Conservation (phyloP, 2,329 filamentous ascomycete genomes). For the Fusarium duplospermum region DNA sequence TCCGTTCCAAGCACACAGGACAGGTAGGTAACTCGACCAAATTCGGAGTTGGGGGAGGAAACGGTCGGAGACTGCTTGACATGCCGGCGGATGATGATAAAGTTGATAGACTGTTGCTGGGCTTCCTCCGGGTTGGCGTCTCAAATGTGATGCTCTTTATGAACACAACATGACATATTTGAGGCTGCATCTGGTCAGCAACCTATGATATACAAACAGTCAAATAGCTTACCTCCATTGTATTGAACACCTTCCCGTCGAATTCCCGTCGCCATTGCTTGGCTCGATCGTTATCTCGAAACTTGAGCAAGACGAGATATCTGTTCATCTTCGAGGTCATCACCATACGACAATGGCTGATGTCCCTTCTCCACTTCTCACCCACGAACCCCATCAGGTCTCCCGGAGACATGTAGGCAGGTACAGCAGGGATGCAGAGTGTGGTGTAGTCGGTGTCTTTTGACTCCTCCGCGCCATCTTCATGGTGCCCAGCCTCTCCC, state of each 20-base stretch:
- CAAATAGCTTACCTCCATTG: conserved; percentile 75
- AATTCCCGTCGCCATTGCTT: conserved; percentile 85
- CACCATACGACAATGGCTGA: conserved; percentile 95
- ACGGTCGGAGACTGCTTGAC: conserved; percentile 65
- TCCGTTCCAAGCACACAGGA: conserved; percentile 94
- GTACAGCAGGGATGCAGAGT: conserved; percentile 92
- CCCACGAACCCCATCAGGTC: conserved; percentile 94
- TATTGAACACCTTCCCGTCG: conserved; percentile 94
- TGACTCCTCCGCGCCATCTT: conserved; percentile 40
- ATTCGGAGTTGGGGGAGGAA: conserved; percentile 78
- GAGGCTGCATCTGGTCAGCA: conserved; percentile 66
- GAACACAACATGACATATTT: conserved; percentile 95
- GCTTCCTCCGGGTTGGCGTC: conserved; percentile 62
- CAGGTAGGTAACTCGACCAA: conserved; percentile 94
- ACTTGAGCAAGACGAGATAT: conserved; percentile 97
- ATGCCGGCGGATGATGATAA: conserved; percentile 57
- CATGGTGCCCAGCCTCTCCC: conserved; percentile 41
- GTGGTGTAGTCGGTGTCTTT: conserved; percentile 80
- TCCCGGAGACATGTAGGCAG: conserved; percentile 90
- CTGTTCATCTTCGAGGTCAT: conserved; percentile 89
- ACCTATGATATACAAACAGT: neutral
- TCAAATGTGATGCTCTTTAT: conserved; percentile 92
- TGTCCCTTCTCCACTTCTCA: conserved; percentile 84
- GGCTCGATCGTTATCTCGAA: conserved; percentile 79
- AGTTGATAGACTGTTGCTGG: conserved; percentile 70